Percentiles rank a stretch among this genome's conserved stretches.
Evolutionary conservation across 257 asterid species (phyloP).

Genomic region (Solanum bulbocastanum): DNA sequence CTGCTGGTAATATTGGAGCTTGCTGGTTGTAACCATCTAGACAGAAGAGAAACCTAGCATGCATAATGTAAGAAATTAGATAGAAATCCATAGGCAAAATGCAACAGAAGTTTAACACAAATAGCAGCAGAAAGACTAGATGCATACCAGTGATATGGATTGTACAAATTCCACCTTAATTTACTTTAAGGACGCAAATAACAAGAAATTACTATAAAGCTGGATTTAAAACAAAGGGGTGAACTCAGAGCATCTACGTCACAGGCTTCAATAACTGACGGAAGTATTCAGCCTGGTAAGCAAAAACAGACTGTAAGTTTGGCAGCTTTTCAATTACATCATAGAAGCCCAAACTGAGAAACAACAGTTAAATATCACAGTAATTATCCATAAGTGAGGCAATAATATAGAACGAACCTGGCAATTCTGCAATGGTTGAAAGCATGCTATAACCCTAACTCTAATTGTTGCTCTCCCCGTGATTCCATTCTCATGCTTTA

Average conservation of each 20-base stretch:
- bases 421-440: conserved; percentile 70
- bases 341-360: background rate
- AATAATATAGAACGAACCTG: conserved; percentile 47
- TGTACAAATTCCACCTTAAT: conserved; percentile 17
- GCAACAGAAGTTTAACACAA: conserved; percentile 10
- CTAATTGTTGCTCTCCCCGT: conserved; percentile 60
- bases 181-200: conserved; percentile 22
- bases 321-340: conserved; percentile 1
- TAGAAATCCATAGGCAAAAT: conserved; percentile 2
- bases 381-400: background rate
- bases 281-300: conserved; percentile 74
- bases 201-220: conserved; percentile 20
- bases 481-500: conserved; percentile 73
- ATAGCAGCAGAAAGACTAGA: background rate
- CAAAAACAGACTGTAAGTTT: conserved; percentile 3
- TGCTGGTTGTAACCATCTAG: conserved; percentile 46
- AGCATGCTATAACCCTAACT: conserved; percentile 77
- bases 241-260: conserved; percentile 40
- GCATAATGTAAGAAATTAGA: background rate
- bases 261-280: conserved; percentile 91
- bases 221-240: conserved; percentile 24
- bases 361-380: background rate
- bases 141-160: conserved; percentile 39
- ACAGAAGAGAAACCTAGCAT: conserved; percentile 31
- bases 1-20: conserved; percentile 32